Conservation (phyloP, 139 green algal genomes). For the Dunaliella primolecta region DNA sequence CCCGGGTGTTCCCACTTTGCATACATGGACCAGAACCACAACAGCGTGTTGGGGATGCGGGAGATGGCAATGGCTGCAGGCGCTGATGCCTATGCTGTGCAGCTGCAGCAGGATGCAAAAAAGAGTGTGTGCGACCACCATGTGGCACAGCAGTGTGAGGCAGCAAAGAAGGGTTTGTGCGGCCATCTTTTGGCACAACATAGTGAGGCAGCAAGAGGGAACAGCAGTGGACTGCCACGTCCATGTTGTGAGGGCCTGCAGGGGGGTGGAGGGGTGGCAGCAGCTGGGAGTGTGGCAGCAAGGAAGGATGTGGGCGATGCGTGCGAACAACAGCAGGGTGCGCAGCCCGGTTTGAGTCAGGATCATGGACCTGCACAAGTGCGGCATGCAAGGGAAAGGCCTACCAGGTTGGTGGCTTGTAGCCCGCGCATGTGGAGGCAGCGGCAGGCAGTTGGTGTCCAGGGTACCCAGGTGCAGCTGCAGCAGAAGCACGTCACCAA, state of each 20-base stretch:
- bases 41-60: slow-evolving; percentile 80
- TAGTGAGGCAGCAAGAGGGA: not conserved
- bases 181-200: slow-evolving; percentile 10
- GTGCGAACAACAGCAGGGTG: too few relatives aligned
- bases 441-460: not conserved
- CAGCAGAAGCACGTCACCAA: not conserved
- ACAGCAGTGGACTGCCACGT: too few relatives aligned
- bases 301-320: not conserved
- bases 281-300: not conserved
- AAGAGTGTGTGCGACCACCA: too few relatives aligned
- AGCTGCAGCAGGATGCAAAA: not conserved
- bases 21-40: slow-evolving; percentile 75
- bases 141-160: slow-evolving; percentile 8
- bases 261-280: not conserved
- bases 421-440: not conserved
- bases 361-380: not conserved
- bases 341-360: too few relatives aligned
- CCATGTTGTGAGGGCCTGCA: too few relatives aligned
- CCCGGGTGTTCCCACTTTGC: slow-evolving; percentile 11
- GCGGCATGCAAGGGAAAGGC: not conserved
- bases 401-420: not conserved
- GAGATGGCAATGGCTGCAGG: slow-evolving; percentile 53
- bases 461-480: not conserved
- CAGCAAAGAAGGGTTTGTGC: too few relatives aligned
- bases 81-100: slow-evolving; percentile 24